phyloP scores from a whole-genome alignment of 768 basidiomycete genomes.

The Kwoniella pini region DNA sequence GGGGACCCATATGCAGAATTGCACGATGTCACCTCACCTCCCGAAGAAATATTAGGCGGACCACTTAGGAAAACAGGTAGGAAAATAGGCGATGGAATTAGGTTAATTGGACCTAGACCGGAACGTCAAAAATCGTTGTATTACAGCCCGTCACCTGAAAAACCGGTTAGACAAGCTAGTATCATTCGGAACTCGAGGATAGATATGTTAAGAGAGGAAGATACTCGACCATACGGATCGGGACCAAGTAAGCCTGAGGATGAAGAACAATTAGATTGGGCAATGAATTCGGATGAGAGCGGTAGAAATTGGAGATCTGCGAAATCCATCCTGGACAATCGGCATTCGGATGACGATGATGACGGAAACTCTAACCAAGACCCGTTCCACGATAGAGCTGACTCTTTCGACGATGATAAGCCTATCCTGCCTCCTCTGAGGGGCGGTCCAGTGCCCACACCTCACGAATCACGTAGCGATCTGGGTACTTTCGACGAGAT shows the following conservation, averaged over 20 bases:
- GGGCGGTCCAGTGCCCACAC: conserved; percentile 34
- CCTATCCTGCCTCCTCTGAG: conserved; percentile 42
- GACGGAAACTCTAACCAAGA: conserved; percentile 5
- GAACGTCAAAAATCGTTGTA: conserved; percentile 40
- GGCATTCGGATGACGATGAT: conserved; percentile 8
- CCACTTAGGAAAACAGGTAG: conserved; percentile 30
- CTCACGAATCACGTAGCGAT: conserved; percentile 50
- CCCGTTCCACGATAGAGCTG: conserved; percentile 21
- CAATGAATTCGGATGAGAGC: conserved; percentile 16
- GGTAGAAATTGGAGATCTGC: conserved; percentile 32
- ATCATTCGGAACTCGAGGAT: conserved; percentile 37
- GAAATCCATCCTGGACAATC: conserved; percentile 17
- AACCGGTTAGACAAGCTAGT: conserved; percentile 28
- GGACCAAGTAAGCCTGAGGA: conserved; percentile 8
- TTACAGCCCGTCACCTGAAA: conserved; percentile 6
- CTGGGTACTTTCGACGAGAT: conserved; percentile 24
- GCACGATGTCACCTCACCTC: not conserved
- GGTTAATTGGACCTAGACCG: conserved; percentile 56
- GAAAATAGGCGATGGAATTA: conserved; percentile 45
- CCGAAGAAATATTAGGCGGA: conserved; percentile 8
- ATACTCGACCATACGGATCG: conserved; percentile 22
- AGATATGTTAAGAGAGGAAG: conserved; percentile 54
- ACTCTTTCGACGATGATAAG: conserved; percentile 43
- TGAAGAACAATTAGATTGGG: conserved; percentile 39
- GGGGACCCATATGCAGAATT: conserved; percentile 23